These are phyloP conservation scores for Fusarium nanum DNA, from an alignment of 2,329 filamentous ascomycete genomes.

Conservation along the genomic window DNA sequence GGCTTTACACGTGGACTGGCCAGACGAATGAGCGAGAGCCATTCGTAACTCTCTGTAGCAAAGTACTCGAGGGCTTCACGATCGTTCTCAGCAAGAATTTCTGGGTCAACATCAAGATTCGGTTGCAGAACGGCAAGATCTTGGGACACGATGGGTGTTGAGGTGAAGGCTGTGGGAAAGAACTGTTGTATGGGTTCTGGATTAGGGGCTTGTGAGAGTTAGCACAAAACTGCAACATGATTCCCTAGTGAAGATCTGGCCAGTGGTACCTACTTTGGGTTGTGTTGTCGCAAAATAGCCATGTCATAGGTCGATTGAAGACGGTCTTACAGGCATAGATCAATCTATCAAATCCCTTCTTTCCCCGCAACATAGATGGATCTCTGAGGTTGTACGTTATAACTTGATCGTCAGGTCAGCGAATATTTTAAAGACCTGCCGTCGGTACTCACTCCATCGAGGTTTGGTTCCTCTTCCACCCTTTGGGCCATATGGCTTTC, in stretches of 20 bases:
- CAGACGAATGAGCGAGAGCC: constrained; percentile 75
- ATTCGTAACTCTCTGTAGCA: constrained; percentile 76
- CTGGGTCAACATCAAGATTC: constrained; percentile 43
- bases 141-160: constrained; percentile 37
- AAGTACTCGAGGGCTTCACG: constrained; percentile 70
- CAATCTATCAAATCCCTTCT: constrained; percentile 83
- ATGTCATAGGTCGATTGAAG: constrained; percentile 73
- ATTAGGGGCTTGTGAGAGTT: constrained; percentile 55
- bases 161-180: constrained; percentile 57
- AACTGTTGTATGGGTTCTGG: constrained; percentile 62
- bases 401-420: constrained; percentile 61
- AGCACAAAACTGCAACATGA: constrained; percentile 26
- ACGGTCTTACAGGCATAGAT: constrained; percentile 83
- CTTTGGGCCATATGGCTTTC: constrained; percentile 72
- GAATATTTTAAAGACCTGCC: neutral
- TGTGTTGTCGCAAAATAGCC: constrained; percentile 79
- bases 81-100: constrained; percentile 51
- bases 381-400: constrained; percentile 80
- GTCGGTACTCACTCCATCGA: constrained; percentile 72
- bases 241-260: constrained; percentile 4
- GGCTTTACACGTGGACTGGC: constrained; percentile 70
- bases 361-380: constrained; percentile 83
- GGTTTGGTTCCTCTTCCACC: constrained; percentile 71
- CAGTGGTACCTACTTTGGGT: constrained; percentile 39
- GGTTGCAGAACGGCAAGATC: constrained; percentile 39